Evolutionary conservation across 192 early-diverging fungal genomes (phyloP), one percentile per base, ranked within the genome.

Genomic region (Pilaira anomala): DNA sequence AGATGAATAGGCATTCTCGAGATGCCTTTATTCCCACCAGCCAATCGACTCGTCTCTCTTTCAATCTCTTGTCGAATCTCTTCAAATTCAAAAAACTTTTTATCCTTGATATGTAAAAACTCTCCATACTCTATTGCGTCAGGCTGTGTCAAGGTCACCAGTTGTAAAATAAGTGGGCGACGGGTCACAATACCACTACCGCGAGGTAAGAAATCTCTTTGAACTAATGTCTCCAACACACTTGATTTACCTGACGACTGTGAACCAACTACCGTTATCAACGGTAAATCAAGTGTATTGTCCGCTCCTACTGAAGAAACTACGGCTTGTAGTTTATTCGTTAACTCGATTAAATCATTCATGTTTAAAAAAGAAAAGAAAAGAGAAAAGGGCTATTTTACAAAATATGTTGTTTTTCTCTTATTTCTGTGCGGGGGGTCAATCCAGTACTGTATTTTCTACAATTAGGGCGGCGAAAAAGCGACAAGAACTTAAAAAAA

Each of bases 141-240:
- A 26, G 62, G 45, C 36, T 44, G 42, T 1, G 33, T n/a, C 48
- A 62, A 26, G 6, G 74, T 88, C 18, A 90, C 84, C 44, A 93
- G 83, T 72, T 93, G 91, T 41, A 93, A 71, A 45, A 93, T 86
- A 55, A 93, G 72, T 11, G 91, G 91, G 8, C 91, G 82, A 16
- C 91, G 85, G 30, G 91, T 93, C 66, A 93, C 89, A 60, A 93
- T 87, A 22, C 91, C 91, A 69, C 80, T 89, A 24, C 91, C 97
- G 58, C 96, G 84, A 21, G 98, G 98, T 54, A 99, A 71, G 73
- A 99, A 98, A 80, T 99, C 98, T 28, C 90, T 81, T n/a, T 96
- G 94, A 16, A 98, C 96, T 66, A 99, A 87, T 72, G 93, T 97
- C 68, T 99, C 98, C 25, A 99, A 78, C 14, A 99, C 98, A n/a